Percentiles rank a stretch among this genome's conserved stretches.
phyloP scores from a whole-genome alignment of 305 asterid genomes.

The Plantago coronopus region DNA sequence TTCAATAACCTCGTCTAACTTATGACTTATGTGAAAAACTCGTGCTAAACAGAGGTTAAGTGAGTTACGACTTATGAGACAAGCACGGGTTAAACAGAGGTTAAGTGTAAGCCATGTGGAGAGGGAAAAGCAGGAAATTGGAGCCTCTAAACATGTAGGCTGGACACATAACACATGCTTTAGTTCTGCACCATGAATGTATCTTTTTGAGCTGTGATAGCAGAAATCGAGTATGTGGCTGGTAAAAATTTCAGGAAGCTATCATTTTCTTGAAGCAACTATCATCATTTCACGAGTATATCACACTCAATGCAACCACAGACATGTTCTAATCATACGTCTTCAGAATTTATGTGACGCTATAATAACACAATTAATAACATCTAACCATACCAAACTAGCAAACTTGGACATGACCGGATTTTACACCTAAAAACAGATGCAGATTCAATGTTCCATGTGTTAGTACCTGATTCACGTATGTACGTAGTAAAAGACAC shows the following conservation, averaged over 20 bases:
- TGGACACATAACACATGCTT: slow-evolving; percentile 29
- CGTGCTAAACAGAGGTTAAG: no score
- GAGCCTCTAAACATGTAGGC: no score
- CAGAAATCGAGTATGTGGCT: slow-evolving; percentile 24
- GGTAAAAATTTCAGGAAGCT: slow-evolving; percentile 19
- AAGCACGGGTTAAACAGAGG: no score
- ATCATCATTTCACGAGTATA: background rate
- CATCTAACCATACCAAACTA: slow-evolving; percentile 8
- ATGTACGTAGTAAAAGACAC: slow-evolving; percentile 9
- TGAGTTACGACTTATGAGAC: no score
- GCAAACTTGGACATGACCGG: slow-evolving; percentile 6
- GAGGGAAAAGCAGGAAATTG: background rate
- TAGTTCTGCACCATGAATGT: slow-evolving; percentile 20
- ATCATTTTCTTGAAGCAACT: slow-evolving; percentile 6
- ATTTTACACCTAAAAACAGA: slow-evolving; percentile 13
- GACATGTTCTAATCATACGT: slow-evolving; percentile 3
- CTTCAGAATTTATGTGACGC: slow-evolving; percentile 16
- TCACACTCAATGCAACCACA: slow-evolving; percentile 16
- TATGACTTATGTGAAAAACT: no score
- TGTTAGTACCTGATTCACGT: slow-evolving; percentile 11
- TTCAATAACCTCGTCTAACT: no score
- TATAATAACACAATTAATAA: slow-evolving; percentile 23
- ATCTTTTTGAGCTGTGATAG: slow-evolving; percentile 14
- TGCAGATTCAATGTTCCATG: background rate
- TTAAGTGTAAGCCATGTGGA: no score